phyloP scores from a whole-genome alignment of 441 rosid genomes.

The Pelargonium myrrhifolium region DNA sequence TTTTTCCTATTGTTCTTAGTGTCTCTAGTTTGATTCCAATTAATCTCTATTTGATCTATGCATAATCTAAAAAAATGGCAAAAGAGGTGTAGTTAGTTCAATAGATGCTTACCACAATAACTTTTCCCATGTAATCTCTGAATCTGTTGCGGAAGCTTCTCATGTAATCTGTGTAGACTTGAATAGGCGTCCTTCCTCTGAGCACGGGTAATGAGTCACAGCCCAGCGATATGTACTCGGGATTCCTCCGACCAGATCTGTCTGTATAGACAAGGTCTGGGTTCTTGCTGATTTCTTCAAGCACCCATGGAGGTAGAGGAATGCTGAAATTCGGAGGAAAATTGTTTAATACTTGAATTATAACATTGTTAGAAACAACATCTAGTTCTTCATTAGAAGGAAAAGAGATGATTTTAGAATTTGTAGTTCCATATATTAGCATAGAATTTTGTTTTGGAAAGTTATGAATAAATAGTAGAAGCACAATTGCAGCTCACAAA shows the following conservation, averaged over 20 bases:
- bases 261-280: conserved; percentile 88
- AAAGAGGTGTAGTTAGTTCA: not conserved
- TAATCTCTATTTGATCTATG: not conserved
- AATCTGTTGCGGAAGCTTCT: conserved; percentile 76
- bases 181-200: conserved; percentile 87
- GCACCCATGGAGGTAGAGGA: conserved; percentile 93
- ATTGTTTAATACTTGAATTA: not conserved
- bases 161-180: conserved; percentile 85
- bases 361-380: not conserved
- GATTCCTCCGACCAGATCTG: conserved; percentile 78
- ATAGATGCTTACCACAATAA: conserved; percentile 54
- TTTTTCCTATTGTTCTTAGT: not conserved
- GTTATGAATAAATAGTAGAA: not conserved
- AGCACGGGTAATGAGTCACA: conserved; percentile 74
- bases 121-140: conserved; percentile 53
- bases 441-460: not conserved
- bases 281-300: conserved; percentile 78
- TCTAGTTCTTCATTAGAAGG: not conserved
- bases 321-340: conserved; percentile 41
- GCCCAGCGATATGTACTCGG: conserved; percentile 82
- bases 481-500: conserved; percentile 14
- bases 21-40: not conserved
- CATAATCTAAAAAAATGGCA: not conserved
- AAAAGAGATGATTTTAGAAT: not conserved
- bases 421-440: not conserved